Evolutionary conservation across 495 filamentous ascomycete genomes (phyloP).

Genomic region (Aspergillus coremiiformis): DNA sequence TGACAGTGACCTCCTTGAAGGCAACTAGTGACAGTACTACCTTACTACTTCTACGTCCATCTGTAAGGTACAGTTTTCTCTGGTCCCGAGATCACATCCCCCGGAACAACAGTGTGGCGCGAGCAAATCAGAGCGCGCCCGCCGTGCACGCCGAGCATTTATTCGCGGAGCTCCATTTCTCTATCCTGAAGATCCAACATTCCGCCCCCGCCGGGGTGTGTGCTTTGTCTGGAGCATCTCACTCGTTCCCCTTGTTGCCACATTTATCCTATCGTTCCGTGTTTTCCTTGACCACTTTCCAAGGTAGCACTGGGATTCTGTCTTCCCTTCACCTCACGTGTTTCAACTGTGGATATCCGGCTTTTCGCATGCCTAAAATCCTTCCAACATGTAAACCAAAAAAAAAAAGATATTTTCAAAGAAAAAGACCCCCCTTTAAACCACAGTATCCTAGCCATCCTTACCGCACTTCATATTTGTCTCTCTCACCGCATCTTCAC

Average conservation of each 20-base stretch:
- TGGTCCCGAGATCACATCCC: neutral
- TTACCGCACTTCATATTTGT: neutral
- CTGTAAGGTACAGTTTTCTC: neutral
- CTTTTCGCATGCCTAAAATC: neutral
- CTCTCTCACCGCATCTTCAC: neutral
- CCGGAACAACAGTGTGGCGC: slow-evolving; percentile 1
- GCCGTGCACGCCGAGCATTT: slow-evolving; percentile 15
- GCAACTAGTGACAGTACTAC: neutral
- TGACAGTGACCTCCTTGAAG: too few species aligned
- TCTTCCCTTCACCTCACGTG: neutral
- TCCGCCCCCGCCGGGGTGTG: neutral
- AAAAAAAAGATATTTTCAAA: neutral
- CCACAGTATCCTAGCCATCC: too few species aligned
- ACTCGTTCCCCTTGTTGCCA: neutral
- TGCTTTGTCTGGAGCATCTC: neutral
- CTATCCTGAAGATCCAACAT: neutral
- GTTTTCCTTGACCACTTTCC: neutral
- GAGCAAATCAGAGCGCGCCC: slow-evolving; percentile 17
- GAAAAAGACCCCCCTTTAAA: too few species aligned
- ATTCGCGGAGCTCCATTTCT: slow-evolving; percentile 6
- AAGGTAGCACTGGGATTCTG: neutral
- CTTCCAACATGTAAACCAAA: neutral
- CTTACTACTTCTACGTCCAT: neutral
- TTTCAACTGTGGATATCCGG: neutral
- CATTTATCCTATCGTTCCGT: neutral